These are phyloP conservation scores for Tripidium arundinaceum DNA, from an alignment of 202 grass and related monocot genomes.

Conservation along the genomic window DNA sequence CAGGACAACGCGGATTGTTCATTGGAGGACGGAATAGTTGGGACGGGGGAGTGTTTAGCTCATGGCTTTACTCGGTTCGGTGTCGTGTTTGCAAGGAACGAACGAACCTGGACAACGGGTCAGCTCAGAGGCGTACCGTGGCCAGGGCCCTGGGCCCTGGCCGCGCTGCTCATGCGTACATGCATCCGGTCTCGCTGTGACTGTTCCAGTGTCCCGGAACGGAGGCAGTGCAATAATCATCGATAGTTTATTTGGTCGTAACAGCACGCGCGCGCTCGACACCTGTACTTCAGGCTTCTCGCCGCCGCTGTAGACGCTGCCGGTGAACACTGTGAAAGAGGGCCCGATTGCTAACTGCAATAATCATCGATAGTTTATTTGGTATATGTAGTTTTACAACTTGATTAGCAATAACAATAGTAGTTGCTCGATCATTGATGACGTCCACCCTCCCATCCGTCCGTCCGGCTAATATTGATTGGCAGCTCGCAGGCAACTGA, in stretches of 20 bases:
- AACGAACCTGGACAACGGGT: not conserved
- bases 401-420: not conserved
- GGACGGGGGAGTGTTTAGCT: not conserved
- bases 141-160: not conserved
- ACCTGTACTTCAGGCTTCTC: too few species aligned
- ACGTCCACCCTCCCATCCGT: constrained; percentile 19
- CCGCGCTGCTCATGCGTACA: not conserved
- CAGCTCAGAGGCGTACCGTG: not conserved
- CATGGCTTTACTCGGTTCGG: not conserved
- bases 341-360: not conserved
- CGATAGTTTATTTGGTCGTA: too few species aligned
- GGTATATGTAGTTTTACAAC: not conserved
- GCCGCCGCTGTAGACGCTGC: not conserved
- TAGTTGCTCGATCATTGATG: constrained; percentile 5
- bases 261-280: too few species aligned
- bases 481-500: not conserved
- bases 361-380: not conserved
- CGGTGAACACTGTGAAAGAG: not conserved
- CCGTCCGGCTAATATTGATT: constrained; percentile 38
- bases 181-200: not conserved
- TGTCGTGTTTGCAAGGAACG: not conserved
- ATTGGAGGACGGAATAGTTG: not conserved
- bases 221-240: too few species aligned
- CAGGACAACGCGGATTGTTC: not conserved
- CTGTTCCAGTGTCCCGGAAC: not conserved